Conservation (phyloP, 164 flowering plant species). For the Dillenia turbinata region DNA sequence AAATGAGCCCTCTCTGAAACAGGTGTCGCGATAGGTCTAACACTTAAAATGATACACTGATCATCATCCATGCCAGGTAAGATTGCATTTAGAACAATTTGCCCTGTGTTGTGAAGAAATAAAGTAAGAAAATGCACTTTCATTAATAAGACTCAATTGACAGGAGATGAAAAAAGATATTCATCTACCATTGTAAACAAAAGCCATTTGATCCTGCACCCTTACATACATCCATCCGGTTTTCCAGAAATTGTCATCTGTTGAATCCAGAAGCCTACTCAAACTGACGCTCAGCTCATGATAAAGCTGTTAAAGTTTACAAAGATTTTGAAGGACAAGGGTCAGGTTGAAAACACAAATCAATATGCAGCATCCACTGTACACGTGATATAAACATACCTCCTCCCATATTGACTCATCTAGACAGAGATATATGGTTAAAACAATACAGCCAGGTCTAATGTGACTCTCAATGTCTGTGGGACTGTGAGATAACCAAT, state of each 20-base stretch:
- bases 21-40: constrained; percentile 69
- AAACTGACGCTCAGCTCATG: constrained; percentile 48
- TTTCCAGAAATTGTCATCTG: constrained; percentile 51
- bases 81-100: constrained; percentile 54
- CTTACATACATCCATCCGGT: constrained; percentile 65
- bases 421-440: constrained; percentile 62
- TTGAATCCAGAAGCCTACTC: constrained; percentile 45
- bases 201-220: constrained; percentile 46
- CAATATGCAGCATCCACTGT: no score
- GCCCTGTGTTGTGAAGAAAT: constrained; percentile 45
- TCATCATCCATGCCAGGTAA: constrained; percentile 29
- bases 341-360: no score
- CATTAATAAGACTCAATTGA: background rate
- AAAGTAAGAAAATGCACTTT: background rate
- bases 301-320: constrained; percentile 33
- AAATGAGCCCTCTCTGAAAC: constrained; percentile 42
- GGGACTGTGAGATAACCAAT: constrained; percentile 70
- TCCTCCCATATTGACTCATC: constrained; percentile 56
- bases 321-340: background rate
- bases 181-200: constrained; percentile 44
- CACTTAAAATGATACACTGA: constrained; percentile 43
- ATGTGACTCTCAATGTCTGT: constrained; percentile 80
- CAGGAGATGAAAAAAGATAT: no score
- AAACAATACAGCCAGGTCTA: constrained; percentile 65
- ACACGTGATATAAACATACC: constrained; percentile 26